Conservation (phyloP, 257 asterid species). For the Capsicum pubescens region DNA sequence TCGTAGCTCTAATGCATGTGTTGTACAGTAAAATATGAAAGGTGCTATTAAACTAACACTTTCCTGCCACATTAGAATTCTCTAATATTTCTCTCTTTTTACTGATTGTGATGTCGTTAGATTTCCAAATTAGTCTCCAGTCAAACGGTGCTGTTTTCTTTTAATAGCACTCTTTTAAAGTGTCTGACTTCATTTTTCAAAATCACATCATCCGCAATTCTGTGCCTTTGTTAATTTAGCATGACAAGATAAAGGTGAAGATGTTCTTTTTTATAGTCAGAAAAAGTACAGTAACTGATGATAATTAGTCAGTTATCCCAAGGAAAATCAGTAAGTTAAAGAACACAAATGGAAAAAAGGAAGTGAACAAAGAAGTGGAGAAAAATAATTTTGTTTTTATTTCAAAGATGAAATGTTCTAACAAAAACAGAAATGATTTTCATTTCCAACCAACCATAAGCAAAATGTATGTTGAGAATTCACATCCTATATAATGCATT, state of each 20-base stretch:
- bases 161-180: background rate
- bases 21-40: background rate
- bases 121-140: background rate
- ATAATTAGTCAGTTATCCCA: background rate
- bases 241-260: conserved; percentile 20
- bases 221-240: background rate
- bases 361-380: conserved; percentile 7
- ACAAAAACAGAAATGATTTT: background rate
- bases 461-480: conserved; percentile 9
- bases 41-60: background rate
- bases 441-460: conserved; percentile 1
- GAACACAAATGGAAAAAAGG: background rate
- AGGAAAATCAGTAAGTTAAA: background rate
- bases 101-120: background rate
- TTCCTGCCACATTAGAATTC: conserved; percentile 7
- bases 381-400: background rate
- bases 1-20: background rate
- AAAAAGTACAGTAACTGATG: background rate
- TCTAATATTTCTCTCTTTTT: background rate
- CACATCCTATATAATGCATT: background rate
- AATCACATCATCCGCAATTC: background rate
- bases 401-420: conserved; percentile 10
- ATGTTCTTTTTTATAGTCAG: background rate
- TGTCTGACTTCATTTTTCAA: background rate
- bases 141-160: background rate